Evolutionary conservation across 805 yeast genomes (phyloP).

Genomic region (Yamadazyma paraphyllophila): DNA sequence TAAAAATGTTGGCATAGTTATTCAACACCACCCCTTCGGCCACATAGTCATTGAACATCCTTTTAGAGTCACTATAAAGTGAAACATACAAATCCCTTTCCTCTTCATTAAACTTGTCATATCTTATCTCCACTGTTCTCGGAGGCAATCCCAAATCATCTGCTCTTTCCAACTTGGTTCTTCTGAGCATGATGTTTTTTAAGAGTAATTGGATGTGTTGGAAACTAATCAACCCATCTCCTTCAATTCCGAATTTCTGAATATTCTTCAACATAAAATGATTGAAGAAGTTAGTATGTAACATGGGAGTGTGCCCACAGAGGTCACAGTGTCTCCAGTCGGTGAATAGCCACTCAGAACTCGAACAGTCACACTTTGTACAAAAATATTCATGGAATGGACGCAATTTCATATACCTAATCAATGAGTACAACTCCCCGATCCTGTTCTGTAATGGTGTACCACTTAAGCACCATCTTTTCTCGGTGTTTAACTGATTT

Average conservation of each 20-base stretch:
- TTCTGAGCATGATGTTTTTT: constrained; percentile 81
- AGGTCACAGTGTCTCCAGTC: constrained; percentile 79
- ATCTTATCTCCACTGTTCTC: constrained; percentile 82
- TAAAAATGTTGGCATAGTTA: constrained; percentile 95
- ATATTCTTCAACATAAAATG: constrained; percentile 94
- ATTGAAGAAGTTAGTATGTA: constrained; percentile 92
- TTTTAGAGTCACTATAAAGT: constrained; percentile 78
- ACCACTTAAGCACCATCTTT: constrained; percentile 91
- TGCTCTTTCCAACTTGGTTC: constrained; percentile 95
- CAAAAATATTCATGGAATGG: constrained; percentile 92
- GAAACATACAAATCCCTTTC: constrained; percentile 91
- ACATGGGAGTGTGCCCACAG: constrained; percentile 93
- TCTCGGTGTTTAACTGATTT: constrained; percentile 63
- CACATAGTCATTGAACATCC: constrained; percentile 89
- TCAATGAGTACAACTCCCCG: constrained; percentile 92
- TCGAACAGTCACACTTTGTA: constrained; percentile 85
- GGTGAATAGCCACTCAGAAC: constrained; percentile 80
- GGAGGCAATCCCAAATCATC: constrained; percentile 98
- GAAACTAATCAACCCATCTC: constrained; percentile 79
- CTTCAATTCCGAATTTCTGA: constrained; percentile 78
- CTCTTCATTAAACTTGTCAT: constrained; percentile 87
- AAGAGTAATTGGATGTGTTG: constrained; percentile 70
- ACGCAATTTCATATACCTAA: constrained; percentile 75
- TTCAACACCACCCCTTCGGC: constrained; percentile 95
- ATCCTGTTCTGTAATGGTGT: constrained; percentile 95